These are phyloP conservation scores for Aechmea fasciata DNA, from an alignment of 176 grass and related monocot species.

Conservation along the genomic window DNA sequence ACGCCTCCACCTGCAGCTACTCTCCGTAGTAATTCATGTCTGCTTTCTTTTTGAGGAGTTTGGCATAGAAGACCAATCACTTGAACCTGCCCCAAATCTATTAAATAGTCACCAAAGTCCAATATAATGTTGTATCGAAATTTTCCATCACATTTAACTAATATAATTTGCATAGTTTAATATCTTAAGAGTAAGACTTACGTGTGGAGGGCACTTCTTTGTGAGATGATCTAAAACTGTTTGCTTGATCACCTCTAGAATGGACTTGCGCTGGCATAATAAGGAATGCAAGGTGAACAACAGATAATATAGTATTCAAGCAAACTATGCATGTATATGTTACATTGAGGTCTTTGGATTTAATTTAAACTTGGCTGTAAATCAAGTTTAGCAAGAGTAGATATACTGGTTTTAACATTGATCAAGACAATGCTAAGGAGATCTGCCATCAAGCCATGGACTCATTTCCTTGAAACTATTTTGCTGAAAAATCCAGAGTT, in stretches of 20 bases:
- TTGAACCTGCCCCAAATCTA: slow-evolving; percentile 53
- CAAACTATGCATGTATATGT: not conserved
- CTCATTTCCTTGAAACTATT: too few species aligned
- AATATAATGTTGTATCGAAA: not conserved
- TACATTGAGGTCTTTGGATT: too few species aligned
- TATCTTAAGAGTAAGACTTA: slow-evolving; percentile 28
- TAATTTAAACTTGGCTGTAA: too few species aligned
- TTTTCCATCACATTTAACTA: not conserved
- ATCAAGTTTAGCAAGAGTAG: too few species aligned
- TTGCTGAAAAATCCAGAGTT: too few species aligned
- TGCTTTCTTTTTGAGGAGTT: slow-evolving; percentile 84
- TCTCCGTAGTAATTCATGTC: slow-evolving; percentile 70
- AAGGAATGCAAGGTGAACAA: slow-evolving; percentile 15
- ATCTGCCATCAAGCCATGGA: too few species aligned
- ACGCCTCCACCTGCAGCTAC: slow-evolving; percentile 91
- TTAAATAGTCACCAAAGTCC: not conserved
- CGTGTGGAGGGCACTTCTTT: slow-evolving; percentile 89
- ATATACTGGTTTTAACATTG: too few species aligned
- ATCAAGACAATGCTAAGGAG: too few species aligned
- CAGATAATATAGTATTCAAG: not conserved
- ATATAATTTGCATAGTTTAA: not conserved
- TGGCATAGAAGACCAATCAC: slow-evolving; percentile 97
- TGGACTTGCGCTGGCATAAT: slow-evolving; percentile 54
- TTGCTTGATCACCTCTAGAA: slow-evolving; percentile 88
- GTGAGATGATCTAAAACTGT: slow-evolving; percentile 88